Percentiles rank a stretch among this genome's conserved stretches.
phyloP scores from a whole-genome alignment of 495 filamentous ascomycete species.

The Bombardia bombarda region DNA sequence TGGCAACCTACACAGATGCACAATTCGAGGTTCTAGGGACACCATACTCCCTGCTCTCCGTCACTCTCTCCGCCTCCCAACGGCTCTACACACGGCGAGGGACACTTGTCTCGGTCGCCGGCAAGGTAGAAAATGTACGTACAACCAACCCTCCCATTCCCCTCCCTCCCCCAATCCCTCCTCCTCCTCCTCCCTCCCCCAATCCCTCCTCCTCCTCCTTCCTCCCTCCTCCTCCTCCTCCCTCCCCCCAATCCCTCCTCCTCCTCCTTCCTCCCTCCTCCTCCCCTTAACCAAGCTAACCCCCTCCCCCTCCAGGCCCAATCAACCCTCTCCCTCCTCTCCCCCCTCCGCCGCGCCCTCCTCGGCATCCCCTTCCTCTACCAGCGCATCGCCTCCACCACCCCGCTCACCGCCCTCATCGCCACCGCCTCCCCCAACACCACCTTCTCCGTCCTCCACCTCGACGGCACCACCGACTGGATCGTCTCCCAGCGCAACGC shows the following conservation, averaged over 20 bases:
- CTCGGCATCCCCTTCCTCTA: constrained; percentile 91
- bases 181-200: neutral
- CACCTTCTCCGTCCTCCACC: constrained; percentile 75
- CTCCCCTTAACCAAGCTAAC: constrained; percentile 1
- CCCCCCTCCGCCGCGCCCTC: constrained; percentile 66
- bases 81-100: constrained; percentile 85
- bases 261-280: too few species aligned
- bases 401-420: constrained; percentile 76
- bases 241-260: neutral
- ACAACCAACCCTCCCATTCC: neutral
- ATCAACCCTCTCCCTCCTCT: constrained; percentile 81
- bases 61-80: constrained; percentile 86
- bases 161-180: neutral
- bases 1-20: constrained; percentile 61
- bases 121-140: constrained; percentile 77
- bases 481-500: constrained; percentile 78
- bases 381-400: constrained; percentile 78
- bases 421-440: constrained; percentile 76
- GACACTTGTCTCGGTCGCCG: constrained; percentile 81
- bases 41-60: constrained; percentile 85
- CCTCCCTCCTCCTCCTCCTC: too few species aligned
- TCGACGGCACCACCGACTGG: constrained; percentile 96
- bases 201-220: neutral
- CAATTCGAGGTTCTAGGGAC: constrained; percentile 86
- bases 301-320: constrained; percentile 44